Evolutionary conservation across 441 rosid species (phyloP).

Genomic region (Bruguiera hainesii): DNA sequence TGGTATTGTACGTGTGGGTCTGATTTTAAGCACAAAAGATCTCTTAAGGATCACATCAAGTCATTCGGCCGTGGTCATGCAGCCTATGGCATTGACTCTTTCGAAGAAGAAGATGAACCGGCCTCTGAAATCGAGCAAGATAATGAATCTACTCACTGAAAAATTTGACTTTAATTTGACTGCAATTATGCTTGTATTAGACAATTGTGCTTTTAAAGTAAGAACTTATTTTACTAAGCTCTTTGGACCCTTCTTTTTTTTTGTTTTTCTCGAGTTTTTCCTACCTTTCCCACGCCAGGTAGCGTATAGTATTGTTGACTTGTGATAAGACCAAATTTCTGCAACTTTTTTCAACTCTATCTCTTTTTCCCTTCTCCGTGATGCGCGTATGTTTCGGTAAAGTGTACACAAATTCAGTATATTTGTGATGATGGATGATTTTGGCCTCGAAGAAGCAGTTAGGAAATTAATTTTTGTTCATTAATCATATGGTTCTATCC

Average conservation of each 20-base stretch:
- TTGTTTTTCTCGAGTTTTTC: no score
- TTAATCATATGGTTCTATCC: no score
- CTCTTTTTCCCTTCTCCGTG: no score
- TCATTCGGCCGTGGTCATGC: constrained; percentile 61
- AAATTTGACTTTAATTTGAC: not conserved
- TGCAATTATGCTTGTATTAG: not conserved
- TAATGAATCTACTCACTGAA: constrained; percentile 19
- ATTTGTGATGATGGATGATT: no score
- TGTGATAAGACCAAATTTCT: no score
- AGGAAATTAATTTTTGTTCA: no score
- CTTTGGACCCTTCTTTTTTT: not conserved
- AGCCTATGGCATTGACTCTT: constrained; percentile 28
- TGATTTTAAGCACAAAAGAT: constrained; percentile 68
- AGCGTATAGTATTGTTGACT: no score
- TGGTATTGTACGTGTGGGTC: constrained; percentile 70
- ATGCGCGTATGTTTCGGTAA: no score
- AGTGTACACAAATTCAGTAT: no score
- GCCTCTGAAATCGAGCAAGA: constrained; percentile 49
- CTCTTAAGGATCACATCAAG: constrained; percentile 59
- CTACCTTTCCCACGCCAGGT: no score
- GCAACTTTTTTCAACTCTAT: no score
- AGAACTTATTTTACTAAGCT: not conserved
- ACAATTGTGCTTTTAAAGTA: not conserved
- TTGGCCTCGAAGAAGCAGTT: no score
- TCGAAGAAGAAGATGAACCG: constrained; percentile 46